Percentiles rank a stretch among this genome's conserved stretches.
These are phyloP conservation scores for Nasturtium officinale DNA, from an alignment of 345 rosid genomes.

Conservation along the genomic window DNA sequence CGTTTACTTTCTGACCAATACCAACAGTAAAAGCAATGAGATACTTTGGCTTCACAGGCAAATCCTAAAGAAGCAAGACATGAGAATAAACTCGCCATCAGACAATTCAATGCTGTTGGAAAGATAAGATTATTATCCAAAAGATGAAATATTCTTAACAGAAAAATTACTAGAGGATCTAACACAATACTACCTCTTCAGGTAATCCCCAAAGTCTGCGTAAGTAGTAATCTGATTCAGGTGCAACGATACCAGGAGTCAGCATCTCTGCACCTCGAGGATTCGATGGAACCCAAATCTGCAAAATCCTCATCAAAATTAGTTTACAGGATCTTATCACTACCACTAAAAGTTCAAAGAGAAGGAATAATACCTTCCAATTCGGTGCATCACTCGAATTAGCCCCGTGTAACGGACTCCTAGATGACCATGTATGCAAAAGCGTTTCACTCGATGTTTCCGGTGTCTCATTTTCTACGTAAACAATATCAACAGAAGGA, in stretches of 20 bases:
- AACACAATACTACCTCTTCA: slow-evolving; percentile 57
- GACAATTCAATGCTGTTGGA: neutral
- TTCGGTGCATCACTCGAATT: slow-evolving; percentile 33
- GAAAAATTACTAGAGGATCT: neutral
- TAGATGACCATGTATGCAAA: slow-evolving; percentile 73
- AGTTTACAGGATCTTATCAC: slow-evolving; percentile 25
- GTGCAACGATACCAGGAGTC: slow-evolving; percentile 76
- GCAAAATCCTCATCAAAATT: slow-evolving; percentile 35
- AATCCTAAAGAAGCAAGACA: slow-evolving; percentile 63
- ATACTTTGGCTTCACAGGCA: slow-evolving; percentile 67
- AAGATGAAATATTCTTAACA: slow-evolving; percentile 11
- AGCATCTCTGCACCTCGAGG: slow-evolving; percentile 93
- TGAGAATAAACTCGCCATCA: neutral
- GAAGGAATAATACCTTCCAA: slow-evolving; percentile 48
- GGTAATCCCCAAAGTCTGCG: slow-evolving; percentile 95
- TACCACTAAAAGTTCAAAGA: neutral
- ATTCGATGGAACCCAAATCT: slow-evolving; percentile 96
- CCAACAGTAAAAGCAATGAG: slow-evolving; percentile 95
- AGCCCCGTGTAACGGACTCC: slow-evolving; percentile 42
- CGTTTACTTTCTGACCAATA: slow-evolving; percentile 63
- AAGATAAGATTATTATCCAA: neutral
- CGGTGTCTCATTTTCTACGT: slow-evolving; percentile 70
- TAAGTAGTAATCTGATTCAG: slow-evolving; percentile 75
- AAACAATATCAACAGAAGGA: slow-evolving; percentile 63
- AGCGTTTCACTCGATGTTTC: slow-evolving; percentile 72